These are phyloP conservation scores for Fusarium tricinctum DNA, from an alignment of 2,329 filamentous ascomycete genomes.

Conservation along the genomic window DNA sequence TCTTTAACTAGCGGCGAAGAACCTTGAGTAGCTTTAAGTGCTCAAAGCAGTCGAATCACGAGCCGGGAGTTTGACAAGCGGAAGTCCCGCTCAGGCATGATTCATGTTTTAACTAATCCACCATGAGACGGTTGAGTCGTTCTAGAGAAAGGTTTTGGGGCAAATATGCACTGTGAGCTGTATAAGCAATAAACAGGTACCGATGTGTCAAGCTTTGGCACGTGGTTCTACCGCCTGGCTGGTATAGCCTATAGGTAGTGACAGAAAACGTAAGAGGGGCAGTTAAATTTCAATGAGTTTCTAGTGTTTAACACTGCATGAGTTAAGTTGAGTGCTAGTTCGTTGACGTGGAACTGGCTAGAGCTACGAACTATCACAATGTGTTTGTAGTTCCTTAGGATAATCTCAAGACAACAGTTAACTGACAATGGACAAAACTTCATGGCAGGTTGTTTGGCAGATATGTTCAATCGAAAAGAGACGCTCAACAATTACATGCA, in stretches of 20 bases:
- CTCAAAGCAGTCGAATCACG: background rate
- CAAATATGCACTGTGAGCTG: constrained; percentile 2
- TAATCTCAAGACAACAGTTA: too few species aligned
- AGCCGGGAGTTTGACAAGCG: constrained; percentile 7
- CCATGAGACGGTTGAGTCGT: background rate
- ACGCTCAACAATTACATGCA: background rate
- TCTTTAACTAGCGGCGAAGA: constrained; percentile 16
- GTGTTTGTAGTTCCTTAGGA: background rate
- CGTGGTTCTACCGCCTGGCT: background rate
- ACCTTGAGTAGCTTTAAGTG: background rate
- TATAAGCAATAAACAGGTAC: background rate
- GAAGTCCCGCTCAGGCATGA: constrained; percentile 14
- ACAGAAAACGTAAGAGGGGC: constrained; percentile 1
- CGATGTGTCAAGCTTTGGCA: constrained; percentile 1
- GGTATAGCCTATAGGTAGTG: constrained; percentile 5
- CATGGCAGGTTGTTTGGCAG: background rate
- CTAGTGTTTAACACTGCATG: background rate
- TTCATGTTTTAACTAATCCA: constrained; percentile 1
- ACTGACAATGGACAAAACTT: background rate
- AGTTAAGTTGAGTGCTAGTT: background rate
- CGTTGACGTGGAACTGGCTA: background rate
- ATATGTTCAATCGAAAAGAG: too few species aligned
- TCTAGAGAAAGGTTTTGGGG: constrained; percentile 5
- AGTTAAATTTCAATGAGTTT: background rate
- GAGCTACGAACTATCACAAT: background rate